Evolutionary conservation across 1,284 basidiomycete species (phyloP), one percentile per base, ranked within the genome.

Genomic region (Pascua sp.): DNA sequence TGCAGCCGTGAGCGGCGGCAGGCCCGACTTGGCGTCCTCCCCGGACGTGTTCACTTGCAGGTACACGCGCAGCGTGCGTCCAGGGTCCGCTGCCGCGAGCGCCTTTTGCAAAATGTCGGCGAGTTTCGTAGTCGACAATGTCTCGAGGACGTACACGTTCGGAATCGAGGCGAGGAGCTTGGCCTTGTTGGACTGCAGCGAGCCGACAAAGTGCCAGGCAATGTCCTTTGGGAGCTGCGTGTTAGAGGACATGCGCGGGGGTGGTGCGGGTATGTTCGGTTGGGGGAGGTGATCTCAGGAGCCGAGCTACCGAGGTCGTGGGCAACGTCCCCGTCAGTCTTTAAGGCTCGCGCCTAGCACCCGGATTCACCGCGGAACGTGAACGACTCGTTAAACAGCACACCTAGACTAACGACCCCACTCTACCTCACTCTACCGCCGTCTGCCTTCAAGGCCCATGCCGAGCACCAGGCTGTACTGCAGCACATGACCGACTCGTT

Each of bases 161-260:
- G 91, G 89, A 54, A 97, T 89, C 16, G 83, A 80, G 15, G 93
- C 91, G n/a, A 96, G 82, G 16, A 82, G 79, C 77, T 96, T 98
- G 47, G 88, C 86, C 77, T 98, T 98, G 79, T 98, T 98, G 41
- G 90, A 91, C 75, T 98, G 95, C 32, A 98, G 79, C 1, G 87
- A 85, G 8, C 95, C 95, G 65, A 98, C 95, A 73, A 97, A 98
- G 78, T 98, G 95, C 96, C 96, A 98, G 62, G 87, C 82, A 67
- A 96, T 91, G 64, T 90, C 88, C 32, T 67, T 62, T 0, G 92
- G 91, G 15, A 94, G 82, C 90, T 93, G 69, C 10, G 57, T 47
- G 39, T 48, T 41, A 37, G 15, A n/a, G 42, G n/a, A 43, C 40
- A 9, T 9, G 40, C 12, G 11, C 12, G 12, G 3, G 40, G 2